Percentiles rank a stretch among this genome's conserved stretches.
phyloP scores from a whole-genome alignment of 1,139 yeast species.

The Yueomyces sp. region DNA sequence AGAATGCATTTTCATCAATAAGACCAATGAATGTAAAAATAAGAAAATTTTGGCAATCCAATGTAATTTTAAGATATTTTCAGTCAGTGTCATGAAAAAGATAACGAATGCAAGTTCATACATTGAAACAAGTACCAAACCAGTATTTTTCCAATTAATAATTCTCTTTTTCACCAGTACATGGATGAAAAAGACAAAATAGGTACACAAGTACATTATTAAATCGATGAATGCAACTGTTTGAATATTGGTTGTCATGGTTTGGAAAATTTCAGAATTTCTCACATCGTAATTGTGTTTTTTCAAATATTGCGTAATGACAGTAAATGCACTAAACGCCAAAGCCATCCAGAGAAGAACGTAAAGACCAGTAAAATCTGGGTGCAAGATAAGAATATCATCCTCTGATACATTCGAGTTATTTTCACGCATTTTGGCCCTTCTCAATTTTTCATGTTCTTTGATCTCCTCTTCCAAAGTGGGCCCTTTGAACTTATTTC shows the following conservation, averaged over 20 bases:
- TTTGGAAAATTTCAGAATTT: conserved; percentile 32
- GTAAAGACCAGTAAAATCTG: conserved; percentile 48
- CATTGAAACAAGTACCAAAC: conserved; percentile 44
- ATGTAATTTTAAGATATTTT: conserved; percentile 37
- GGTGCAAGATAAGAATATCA: conserved; percentile 4
- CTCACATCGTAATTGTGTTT: conserved; percentile 26
- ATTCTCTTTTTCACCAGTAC: conserved; percentile 28
- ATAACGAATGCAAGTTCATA: conserved; percentile 40
- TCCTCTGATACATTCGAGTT: conserved; percentile 7
- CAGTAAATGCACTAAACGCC: conserved; percentile 26
- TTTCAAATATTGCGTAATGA: conserved; percentile 10
- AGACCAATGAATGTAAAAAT: conserved; percentile 65
- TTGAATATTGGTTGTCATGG: conserved; percentile 39
- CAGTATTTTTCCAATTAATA: conserved; percentile 45
- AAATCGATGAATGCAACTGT: conserved; percentile 57
- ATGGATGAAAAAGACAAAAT: conserved; percentile 46
- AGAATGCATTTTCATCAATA: conserved; percentile 87
- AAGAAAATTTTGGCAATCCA: conserved; percentile 85
- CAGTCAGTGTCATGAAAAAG: conserved; percentile 37
- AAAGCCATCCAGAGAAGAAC: conserved; percentile 59
- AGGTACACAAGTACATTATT: conserved; percentile 51
- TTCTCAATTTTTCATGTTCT: conserved; percentile 10
- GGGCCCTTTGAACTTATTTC: conserved; percentile 19
- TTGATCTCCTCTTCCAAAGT: conserved; percentile 12
- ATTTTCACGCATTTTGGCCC: conserved; percentile 4